Percentiles rank a stretch among this genome's conserved stretches.
Conservation (phyloP, 208 protist species). For the Trypanosoma mega region DNA sequence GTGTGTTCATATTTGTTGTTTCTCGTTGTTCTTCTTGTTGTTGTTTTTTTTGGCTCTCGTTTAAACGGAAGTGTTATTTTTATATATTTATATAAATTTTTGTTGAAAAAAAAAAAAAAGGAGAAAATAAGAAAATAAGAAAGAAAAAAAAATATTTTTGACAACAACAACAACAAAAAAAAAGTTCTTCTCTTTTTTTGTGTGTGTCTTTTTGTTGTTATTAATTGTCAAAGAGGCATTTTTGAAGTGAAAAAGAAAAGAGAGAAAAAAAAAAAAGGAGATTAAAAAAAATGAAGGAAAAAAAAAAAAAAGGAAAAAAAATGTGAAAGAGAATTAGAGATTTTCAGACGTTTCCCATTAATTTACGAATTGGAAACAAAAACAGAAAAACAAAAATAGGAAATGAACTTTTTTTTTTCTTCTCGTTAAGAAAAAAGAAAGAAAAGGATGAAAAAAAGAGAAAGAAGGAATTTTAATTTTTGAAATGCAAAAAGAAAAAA, state of each 20-base stretch:
- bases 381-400: too few species aligned
- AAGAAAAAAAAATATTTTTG: neutral
- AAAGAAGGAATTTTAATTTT: neutral
- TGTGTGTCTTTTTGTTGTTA: too few species aligned
- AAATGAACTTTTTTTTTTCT: neutral
- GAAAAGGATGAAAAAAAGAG: neutral
- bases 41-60: neutral
- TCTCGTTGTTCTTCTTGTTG: slow-evolving; percentile 1
- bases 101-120: slow-evolving; percentile 3
- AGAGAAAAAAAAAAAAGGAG: neutral
- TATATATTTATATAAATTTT: neutral
- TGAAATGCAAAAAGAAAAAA: neutral
- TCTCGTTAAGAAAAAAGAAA: neutral
- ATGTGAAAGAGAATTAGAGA: neutral
- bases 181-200: slow-evolving; percentile 1
- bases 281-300: neutral
- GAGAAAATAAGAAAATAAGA: neutral
- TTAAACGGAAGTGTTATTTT: neutral
- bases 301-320: slow-evolving; percentile 5
- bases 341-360: too few species aligned
- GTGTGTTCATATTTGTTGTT: neutral
- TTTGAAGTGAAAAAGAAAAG: neutral
- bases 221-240: neutral
- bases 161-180: slow-evolving; percentile 1
- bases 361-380: too few species aligned